Conservation (phyloP, 495 filamentous ascomycete species). For the Aspergillus incahuasiensis region DNA sequence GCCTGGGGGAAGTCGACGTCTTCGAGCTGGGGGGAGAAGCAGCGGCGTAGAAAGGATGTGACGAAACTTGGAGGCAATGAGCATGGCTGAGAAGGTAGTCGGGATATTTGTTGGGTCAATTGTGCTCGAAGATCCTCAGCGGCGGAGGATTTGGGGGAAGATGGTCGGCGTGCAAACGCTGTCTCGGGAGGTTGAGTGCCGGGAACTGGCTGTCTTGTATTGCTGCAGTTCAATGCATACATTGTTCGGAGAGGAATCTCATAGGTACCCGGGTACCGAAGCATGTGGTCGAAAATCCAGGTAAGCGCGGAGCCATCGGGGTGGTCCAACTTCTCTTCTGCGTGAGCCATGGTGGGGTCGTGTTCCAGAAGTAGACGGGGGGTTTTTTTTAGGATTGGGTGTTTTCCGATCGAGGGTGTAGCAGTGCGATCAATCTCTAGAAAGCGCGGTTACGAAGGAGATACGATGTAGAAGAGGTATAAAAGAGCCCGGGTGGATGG, state of each 20-base stretch:
- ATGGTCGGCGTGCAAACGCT: conserved; percentile 33
- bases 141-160: conserved; percentile 35
- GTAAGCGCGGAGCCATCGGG: conserved; percentile 44
- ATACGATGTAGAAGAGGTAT: conserved; percentile 18
- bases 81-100: conserved; percentile 58
- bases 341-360: conserved; percentile 18
- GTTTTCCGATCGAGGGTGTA: background rate
- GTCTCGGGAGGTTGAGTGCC: conserved; percentile 29
- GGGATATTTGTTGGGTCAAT: conserved; percentile 60
- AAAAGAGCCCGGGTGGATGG: conserved; percentile 8
- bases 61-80: conserved; percentile 65
- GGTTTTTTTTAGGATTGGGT: background rate
- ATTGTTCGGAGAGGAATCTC: conserved; percentile 72
- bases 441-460: conserved; percentile 4
- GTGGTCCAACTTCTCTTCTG: conserved; percentile 17
- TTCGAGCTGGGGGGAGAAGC: conserved; percentile 53
- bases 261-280: conserved; percentile 61
- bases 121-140: conserved; percentile 58
- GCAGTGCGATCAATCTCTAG: conserved; percentile 1
- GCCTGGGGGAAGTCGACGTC: conserved; percentile 69
- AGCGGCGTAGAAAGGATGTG: conserved; percentile 58
- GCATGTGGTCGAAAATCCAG: conserved; percentile 66
- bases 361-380: background rate
- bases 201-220: conserved; percentile 38
- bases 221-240: conserved; percentile 65